Evolutionary conservation across 257 asterid genomes (phyloP), one percentile per base, ranked within the genome.

Genomic region (Penstemon davidsonii): DNA sequence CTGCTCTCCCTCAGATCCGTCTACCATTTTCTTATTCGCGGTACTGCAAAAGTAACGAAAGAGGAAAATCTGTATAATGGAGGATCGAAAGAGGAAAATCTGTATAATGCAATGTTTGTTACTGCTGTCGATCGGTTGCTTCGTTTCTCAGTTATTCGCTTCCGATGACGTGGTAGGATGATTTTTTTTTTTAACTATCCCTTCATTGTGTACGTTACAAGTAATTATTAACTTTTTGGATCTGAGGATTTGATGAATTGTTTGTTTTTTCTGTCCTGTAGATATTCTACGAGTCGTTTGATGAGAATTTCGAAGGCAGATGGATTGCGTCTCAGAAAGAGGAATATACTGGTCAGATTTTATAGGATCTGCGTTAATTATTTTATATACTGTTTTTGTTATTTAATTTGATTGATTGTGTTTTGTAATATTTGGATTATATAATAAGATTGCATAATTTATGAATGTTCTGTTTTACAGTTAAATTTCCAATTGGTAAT

Each of bases 231-330:
- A 9, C n/a, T 49, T 10, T 47, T 49, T 15, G 15, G 54, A 10
- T 49, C n/a, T 49, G 6, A 49, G 11, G 11, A 6, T 46, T 7
- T 6, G 19, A 4, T 18, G 40, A 51, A 56, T 25, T 25, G 33
- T 41, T 25, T 44, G 19, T 59, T 74, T 52, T 60, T 25, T 70
- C 52, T 59, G 54, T 60, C 33, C 33, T 1, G 46, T 74, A 94
- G 99, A 81, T 52, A 79, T 81, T 88, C 53, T 84, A 91, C 76
- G 99, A 94, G 73, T 74, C 97, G 55, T 94, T 94, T 64, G 97
- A 94, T 59, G 96, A 87, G 75, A 75, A 83, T 9, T 85, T 90
- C 36, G 95, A 85, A 5, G 96, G 95, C 13, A 79, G 89, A 44
- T 94, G 97, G 97, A 71, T 82, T 12, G 95, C 64, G 15, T 90